Percentiles rank a stretch among this genome's conserved stretches.
These are phyloP conservation scores for Saturnispora ahearnii DNA, from an alignment of 805 yeast species.

Conservation along the genomic window DNA sequence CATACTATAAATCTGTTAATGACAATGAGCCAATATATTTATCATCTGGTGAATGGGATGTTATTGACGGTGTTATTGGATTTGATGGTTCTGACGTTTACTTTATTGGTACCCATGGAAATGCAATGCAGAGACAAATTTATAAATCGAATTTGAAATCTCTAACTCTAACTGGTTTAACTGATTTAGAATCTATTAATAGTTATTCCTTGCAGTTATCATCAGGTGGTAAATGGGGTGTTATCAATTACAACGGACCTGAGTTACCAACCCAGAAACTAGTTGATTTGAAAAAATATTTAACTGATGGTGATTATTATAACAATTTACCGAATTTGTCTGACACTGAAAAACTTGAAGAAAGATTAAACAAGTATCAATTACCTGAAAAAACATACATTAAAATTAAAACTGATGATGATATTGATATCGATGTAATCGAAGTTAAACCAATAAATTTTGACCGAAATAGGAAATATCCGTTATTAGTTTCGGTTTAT, in stretches of 20 bases:
- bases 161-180: conserved; percentile 18
- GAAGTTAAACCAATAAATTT: conserved; percentile 57
- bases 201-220: conserved; percentile 47
- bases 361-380: conserved; percentile 28
- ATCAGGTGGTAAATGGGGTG: conserved; percentile 44
- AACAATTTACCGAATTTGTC: conserved; percentile 13
- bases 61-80: conserved; percentile 39
- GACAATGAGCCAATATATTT: conserved; percentile 34
- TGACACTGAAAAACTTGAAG: conserved; percentile 9
- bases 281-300: conserved; percentile 21
- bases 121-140: conserved; percentile 50
- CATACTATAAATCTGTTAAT: conserved; percentile 38
- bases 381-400: conserved; percentile 42
- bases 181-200: conserved; percentile 31
- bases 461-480: conserved; percentile 39
- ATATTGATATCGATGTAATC: conserved; percentile 39
- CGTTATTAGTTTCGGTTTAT: conserved; percentile 58
- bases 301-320: conserved; percentile 9
- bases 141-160: conserved; percentile 37
- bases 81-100: conserved; percentile 44
- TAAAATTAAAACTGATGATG: conserved; percentile 26
- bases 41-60: conserved; percentile 44
- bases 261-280: conserved; percentile 38
- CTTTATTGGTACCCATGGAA: conserved; percentile 49
- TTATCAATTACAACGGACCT: conserved; percentile 41